These are phyloP conservation scores for Zelonia costaricensis DNA, from an alignment of 208 protist genomes.

Conservation along the genomic window DNA sequence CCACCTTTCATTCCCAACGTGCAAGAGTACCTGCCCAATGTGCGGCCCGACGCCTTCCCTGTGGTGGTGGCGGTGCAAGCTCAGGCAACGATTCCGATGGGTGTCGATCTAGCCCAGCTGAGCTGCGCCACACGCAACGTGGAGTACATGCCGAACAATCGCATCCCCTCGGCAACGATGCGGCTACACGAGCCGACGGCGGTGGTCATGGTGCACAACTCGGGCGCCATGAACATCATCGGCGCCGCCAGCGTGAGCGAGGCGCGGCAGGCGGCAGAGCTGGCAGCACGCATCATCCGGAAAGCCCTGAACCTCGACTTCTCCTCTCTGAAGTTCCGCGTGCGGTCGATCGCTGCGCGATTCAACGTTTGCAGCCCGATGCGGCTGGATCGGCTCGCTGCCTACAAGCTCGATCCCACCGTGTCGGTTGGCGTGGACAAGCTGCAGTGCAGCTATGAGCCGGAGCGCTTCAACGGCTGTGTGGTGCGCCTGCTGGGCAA, in stretches of 20 bases:
- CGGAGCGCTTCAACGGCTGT: conserved; percentile 85
- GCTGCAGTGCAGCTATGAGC: conserved; percentile 80
- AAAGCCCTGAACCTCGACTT: conserved; percentile 72
- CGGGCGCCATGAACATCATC: conserved; percentile 76
- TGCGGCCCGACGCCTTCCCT: conserved; percentile 53
- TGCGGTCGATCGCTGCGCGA: conserved; percentile 80
- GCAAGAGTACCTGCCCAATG: conserved; percentile 69
- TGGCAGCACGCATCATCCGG: conserved; percentile 83
- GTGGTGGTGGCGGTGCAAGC: conserved; percentile 80
- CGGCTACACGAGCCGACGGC: conserved; percentile 81
- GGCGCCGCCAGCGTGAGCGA: conserved; percentile 77
- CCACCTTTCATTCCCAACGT: conserved; percentile 48
- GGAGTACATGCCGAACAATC: conserved; percentile 77
- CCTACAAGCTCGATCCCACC: conserved; percentile 33
- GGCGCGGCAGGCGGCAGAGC: conserved; percentile 81
- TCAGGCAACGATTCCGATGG: conserved; percentile 67
- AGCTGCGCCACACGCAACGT: conserved; percentile 88
- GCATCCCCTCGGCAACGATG: conserved; percentile 72
- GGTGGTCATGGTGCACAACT: conserved; percentile 76
- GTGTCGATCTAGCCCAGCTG: conserved; percentile 77
- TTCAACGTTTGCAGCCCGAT: conserved; percentile 86
- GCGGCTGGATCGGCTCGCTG: conserved; percentile 69
- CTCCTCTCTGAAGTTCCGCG: conserved; percentile 74
- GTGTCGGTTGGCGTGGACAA: conserved; percentile 37
- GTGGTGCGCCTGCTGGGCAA: conserved; percentile 65